These are phyloP conservation scores for Leccinum subgranulosum DNA, from an alignment of 768 basidiomycete genomes.

Conservation along the genomic window DNA sequence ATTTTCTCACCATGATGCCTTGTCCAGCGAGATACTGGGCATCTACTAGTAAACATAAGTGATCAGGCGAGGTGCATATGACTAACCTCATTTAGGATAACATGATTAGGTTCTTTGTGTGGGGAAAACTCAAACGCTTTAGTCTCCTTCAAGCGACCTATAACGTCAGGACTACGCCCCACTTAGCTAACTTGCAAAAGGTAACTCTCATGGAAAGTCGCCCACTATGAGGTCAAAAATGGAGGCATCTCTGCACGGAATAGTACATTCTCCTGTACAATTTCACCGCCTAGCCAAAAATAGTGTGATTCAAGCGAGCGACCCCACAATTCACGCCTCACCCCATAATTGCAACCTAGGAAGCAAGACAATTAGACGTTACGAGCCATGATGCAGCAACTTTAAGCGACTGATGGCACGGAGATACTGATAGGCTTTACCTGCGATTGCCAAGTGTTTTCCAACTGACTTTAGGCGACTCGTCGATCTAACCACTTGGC, in stretches of 20 bases:
- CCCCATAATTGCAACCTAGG: slow-evolving; percentile 75
- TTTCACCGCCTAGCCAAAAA: slow-evolving; percentile 60
- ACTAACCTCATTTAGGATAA: slow-evolving; percentile 82
- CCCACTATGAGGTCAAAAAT: slow-evolving; percentile 69
- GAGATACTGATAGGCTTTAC: slow-evolving; percentile 1
- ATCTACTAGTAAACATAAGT: slow-evolving; percentile 12
- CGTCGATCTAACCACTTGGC: slow-evolving; percentile 54
- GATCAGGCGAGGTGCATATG: not conserved
- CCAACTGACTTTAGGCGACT: slow-evolving; percentile 81
- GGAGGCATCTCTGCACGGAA: slow-evolving; percentile 66
- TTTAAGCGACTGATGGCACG: not conserved
- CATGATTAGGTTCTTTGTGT: slow-evolving; percentile 76
- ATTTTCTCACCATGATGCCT: slow-evolving; percentile 78
- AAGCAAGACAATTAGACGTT: not conserved
- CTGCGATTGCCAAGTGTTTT: slow-evolving; percentile 44
- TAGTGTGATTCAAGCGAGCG: slow-evolving; percentile 2
- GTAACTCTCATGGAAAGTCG: slow-evolving; percentile 2
- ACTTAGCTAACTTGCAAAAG: slow-evolving; percentile 4
- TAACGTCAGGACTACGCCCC: slow-evolving; percentile 69
- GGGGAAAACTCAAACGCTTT: slow-evolving; percentile 62
- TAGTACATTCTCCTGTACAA: slow-evolving; percentile 65
- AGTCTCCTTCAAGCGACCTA: slow-evolving; percentile 63
- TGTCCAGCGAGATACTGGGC: slow-evolving; percentile 79
- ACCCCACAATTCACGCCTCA: slow-evolving; percentile 21
- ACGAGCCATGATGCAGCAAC: not conserved